Percentiles rank a stretch among this genome's conserved stretches.
These are phyloP conservation scores for Ephemerocybe angulata DNA, from an alignment of 768 basidiomycete species.

Conservation along the genomic window DNA sequence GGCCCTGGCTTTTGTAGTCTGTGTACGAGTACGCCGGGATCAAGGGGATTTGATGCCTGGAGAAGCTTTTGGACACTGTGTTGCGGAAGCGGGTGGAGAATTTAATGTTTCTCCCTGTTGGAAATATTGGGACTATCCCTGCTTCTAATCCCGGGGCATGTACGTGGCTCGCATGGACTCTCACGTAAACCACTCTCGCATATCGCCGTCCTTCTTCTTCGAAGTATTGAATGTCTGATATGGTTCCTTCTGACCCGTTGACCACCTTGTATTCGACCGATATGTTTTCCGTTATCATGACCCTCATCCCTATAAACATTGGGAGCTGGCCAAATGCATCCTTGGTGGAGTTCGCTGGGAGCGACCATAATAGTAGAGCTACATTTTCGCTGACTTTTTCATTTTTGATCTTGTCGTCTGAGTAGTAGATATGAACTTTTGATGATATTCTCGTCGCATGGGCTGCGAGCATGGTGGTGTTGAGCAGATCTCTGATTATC, in stretches of 20 bases:
- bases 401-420: neutral
- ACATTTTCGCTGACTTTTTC: neutral
- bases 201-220: neutral
- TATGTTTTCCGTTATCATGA: slow-evolving; percentile 19
- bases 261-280: slow-evolving; percentile 10
- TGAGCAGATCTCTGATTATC: slow-evolving; percentile 9
- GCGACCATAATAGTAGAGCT: slow-evolving; percentile 6
- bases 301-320: slow-evolving; percentile 15
- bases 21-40: slow-evolving; percentile 1
- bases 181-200: neutral
- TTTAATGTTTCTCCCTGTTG: neutral
- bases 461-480: slow-evolving; percentile 4
- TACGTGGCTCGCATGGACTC: neutral
- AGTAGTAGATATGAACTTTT: neutral
- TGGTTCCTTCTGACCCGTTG: neutral
- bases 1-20: slow-evolving; percentile 4
- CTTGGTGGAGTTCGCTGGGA: slow-evolving; percentile 1
- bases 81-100: neutral
- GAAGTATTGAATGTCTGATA: neutral
- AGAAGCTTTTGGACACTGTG: neutral
- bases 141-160: neutral
- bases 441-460: neutral
- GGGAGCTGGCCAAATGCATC: slow-evolving; percentile 15
- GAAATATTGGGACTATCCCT: neutral
- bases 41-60: neutral